These are phyloP conservation scores for Lolium perenne DNA, from an alignment of 176 grass and related monocot species.

Conservation along the genomic window DNA sequence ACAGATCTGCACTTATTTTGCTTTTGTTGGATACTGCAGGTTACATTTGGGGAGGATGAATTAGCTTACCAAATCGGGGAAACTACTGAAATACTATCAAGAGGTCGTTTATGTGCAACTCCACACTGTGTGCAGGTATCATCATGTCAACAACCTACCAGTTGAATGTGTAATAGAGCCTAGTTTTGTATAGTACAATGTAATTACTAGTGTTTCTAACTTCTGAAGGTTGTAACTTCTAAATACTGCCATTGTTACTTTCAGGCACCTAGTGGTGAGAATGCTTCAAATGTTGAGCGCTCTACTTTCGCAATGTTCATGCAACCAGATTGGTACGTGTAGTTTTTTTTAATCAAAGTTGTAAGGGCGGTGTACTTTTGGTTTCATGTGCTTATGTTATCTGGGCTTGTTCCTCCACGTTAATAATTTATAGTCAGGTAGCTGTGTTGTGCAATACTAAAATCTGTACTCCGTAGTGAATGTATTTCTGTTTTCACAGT, in stretches of 20 bases:
- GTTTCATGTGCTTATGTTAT: background rate
- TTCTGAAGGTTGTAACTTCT: background rate
- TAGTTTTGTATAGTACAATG: background rate
- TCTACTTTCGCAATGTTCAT: slow-evolving; percentile 94
- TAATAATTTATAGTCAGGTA: background rate
- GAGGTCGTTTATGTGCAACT: slow-evolving; percentile 81
- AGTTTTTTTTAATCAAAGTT: background rate
- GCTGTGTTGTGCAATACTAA: background rate
- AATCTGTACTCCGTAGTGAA: background rate
- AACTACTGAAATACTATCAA: slow-evolving; percentile 91
- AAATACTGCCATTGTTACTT: slow-evolving; percentile 21
- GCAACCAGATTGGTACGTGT: slow-evolving; percentile 88
- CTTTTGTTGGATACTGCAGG: slow-evolving; percentile 53
- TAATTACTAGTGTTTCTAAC: background rate
- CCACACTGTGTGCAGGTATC: slow-evolving; percentile 98
- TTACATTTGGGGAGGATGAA: slow-evolving; percentile 81
- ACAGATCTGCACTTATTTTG: background rate
- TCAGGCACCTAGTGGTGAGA: slow-evolving; percentile 76
- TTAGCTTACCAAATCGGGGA: slow-evolving; percentile 97
- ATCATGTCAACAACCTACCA: background rate
- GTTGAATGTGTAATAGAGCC: background rate
- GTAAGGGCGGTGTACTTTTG: background rate
- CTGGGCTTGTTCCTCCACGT: background rate
- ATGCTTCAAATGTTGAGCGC: slow-evolving; percentile 74
- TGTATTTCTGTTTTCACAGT: background rate